Conservation (phyloP, 768 basidiomycete species). For the Leccinum variicolor region DNA sequence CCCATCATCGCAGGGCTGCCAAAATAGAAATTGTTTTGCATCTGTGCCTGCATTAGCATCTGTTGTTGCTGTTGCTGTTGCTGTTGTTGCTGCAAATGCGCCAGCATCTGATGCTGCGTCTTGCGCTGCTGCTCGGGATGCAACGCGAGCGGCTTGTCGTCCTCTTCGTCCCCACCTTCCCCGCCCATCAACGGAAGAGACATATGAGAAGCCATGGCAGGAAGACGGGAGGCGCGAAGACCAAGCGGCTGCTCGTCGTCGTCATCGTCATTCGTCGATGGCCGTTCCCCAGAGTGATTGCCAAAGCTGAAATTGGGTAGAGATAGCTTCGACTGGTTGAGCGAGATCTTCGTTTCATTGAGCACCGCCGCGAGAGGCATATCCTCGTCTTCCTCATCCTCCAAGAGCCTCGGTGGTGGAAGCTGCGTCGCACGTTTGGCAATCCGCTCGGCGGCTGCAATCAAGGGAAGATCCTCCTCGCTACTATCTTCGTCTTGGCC, state of each 20-base stretch:
- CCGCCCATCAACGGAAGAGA: constrained; percentile 29
- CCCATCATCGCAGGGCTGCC: constrained; percentile 63
- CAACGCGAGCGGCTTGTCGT: constrained; percentile 66
- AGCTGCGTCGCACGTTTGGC: constrained; percentile 40
- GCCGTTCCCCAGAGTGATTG: constrained; percentile 19
- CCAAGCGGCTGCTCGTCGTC: constrained; percentile 68
- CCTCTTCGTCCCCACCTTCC: constrained; percentile 56
- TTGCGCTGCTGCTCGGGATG: constrained; percentile 80
- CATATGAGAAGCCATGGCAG: constrained; percentile 22
- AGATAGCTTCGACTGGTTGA: constrained; percentile 43
- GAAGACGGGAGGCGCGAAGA: constrained; percentile 53
- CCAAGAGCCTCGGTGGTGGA: constrained; percentile 13
- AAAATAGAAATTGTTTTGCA: constrained; percentile 76
- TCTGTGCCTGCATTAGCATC: constrained; percentile 74
- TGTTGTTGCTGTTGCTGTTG: constrained; percentile 48
- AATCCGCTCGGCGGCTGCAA: constrained; percentile 57
- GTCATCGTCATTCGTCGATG: constrained; percentile 38
- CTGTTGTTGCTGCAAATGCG: constrained; percentile 43
- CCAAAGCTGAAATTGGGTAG: constrained; percentile 45
- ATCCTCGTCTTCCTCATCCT: constrained; percentile 57
- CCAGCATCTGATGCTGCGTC: constrained; percentile 47
- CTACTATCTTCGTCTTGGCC: constrained; percentile 55
- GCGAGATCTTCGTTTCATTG: constrained; percentile 39
- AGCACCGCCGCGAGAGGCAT: constrained; percentile 63
- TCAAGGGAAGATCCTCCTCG: constrained; percentile 79